These are phyloP conservation scores for Pseudoturritis turrita DNA, from an alignment of 345 rosid genomes.

Conservation along the genomic window DNA sequence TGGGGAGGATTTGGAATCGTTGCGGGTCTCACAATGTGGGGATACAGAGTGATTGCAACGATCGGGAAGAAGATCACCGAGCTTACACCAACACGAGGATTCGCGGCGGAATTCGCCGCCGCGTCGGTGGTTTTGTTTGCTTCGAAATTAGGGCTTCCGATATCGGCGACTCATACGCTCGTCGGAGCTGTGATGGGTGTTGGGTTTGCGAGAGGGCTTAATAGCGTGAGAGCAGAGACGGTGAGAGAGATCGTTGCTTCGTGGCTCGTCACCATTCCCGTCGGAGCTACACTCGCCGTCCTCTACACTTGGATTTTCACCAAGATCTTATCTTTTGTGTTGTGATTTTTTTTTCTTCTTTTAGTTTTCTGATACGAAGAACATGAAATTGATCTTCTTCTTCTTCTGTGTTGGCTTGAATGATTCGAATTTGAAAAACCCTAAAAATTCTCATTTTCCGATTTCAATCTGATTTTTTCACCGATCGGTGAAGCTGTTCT, in stretches of 20 bases:
- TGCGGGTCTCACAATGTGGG: conserved; percentile 88
- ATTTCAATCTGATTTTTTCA: neutral
- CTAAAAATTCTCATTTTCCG: neutral
- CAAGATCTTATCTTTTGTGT: conserved; percentile 58
- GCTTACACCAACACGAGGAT: conserved; percentile 93
- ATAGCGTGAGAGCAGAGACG: conserved; percentile 82
- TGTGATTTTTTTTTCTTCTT: conserved; percentile 34
- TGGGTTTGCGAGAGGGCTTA: conserved; percentile 92
- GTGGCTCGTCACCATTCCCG: conserved; percentile 90
- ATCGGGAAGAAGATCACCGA: conserved; percentile 96
- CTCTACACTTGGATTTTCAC: conserved; percentile 87
- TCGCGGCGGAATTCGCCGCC: conserved; percentile 95
- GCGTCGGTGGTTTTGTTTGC: conserved; percentile 92
- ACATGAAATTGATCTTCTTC: conserved; percentile 12
- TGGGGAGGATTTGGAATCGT: conserved; percentile 99
- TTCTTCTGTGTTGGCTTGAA: conserved; percentile 15
- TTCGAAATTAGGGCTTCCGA: conserved; percentile 81
- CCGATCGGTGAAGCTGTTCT: conserved; percentile 17
- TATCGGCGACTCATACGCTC: conserved; percentile 87
- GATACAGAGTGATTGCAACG: conserved; percentile 90
- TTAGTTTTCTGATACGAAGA: conserved; percentile 15
- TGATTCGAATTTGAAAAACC: conserved; percentile 3
- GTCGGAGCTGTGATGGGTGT: conserved; percentile 99
- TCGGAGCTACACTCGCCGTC: conserved; percentile 75
- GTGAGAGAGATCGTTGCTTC: conserved; percentile 87